Evolutionary conservation across 2,329 filamentous ascomycete genomes (phyloP).

Genomic region (Aspergillus proliferans): DNA sequence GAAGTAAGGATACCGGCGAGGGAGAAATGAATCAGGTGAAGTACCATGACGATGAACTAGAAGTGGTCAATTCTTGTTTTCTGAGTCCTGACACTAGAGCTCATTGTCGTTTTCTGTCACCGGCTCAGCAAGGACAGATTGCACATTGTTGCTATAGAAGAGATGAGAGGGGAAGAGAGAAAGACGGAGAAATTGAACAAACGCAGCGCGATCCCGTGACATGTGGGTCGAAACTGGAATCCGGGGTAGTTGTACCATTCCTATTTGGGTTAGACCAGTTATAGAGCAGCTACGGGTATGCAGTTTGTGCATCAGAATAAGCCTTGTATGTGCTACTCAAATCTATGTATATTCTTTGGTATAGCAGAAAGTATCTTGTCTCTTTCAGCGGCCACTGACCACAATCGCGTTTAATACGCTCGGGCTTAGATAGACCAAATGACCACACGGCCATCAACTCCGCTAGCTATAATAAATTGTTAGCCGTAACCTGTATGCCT

Average conservation of each 20-base stretch:
- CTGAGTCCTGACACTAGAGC: too few species aligned
- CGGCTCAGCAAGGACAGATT: too few species aligned
- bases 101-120: too few species aligned
- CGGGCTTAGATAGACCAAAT: slow-evolving; percentile 61
- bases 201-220: too few species aligned
- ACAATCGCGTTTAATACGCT: not conserved
- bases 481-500: slow-evolving; percentile 8
- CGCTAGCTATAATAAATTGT: slow-evolving; percentile 54
- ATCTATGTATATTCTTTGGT: not conserved
- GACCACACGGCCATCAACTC: slow-evolving; percentile 75
- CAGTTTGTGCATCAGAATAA: not conserved
- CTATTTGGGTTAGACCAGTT: too few species aligned
- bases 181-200: too few species aligned
- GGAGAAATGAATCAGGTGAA: not conserved
- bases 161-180: too few species aligned
- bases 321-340: not conserved
- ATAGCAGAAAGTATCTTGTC: not conserved
- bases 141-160: too few species aligned
- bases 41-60: not conserved
- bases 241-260: too few species aligned
- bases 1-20: not conserved
- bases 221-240: too few species aligned
- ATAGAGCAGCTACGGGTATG: too few species aligned
- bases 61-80: not conserved
- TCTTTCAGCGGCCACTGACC: not conserved